phyloP scores from a whole-genome alignment of 768 basidiomycete species.

The Pulveroboletus sp. region DNA sequence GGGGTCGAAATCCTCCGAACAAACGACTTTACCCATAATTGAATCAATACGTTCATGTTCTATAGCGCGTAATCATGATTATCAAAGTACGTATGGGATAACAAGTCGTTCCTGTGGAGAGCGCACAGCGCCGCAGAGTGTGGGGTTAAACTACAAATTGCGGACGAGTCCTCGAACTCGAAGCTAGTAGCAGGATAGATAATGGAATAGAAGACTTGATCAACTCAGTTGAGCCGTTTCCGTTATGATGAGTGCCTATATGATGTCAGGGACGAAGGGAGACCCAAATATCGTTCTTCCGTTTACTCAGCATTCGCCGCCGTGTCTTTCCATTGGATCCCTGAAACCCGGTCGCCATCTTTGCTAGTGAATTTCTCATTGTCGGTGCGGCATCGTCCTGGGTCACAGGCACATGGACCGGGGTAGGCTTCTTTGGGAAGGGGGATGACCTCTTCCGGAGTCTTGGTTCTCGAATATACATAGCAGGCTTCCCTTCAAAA shows the following conservation, averaged over 20 bases:
- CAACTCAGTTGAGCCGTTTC: slow-evolving; percentile 19
- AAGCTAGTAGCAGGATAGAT: slow-evolving; percentile 5
- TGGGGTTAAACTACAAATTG: slow-evolving; percentile 11
- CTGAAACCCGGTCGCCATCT: slow-evolving; percentile 14
- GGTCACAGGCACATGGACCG: slow-evolving; percentile 17
- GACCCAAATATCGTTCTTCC: slow-evolving; percentile 25
- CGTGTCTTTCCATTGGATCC: slow-evolving; percentile 23
- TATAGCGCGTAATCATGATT: slow-evolving; percentile 3
- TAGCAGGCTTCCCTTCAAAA: slow-evolving; percentile 5
- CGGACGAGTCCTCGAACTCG: slow-evolving; percentile 8
- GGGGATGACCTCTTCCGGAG: slow-evolving; percentile 24
- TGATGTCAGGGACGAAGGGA: slow-evolving; percentile 12
- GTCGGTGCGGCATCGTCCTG: slow-evolving; percentile 9
- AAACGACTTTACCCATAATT: not conserved
- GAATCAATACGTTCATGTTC: too few species aligned
- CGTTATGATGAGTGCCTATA: slow-evolving; percentile 9
- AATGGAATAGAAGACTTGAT: slow-evolving; percentile 22
- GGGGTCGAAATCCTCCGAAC: slow-evolving; percentile 8
- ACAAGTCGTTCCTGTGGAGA: slow-evolving; percentile 3
- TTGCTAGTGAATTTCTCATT: slow-evolving; percentile 7
- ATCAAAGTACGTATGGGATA: not conserved
- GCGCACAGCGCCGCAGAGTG: slow-evolving; percentile 17
- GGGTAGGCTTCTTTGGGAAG: slow-evolving; percentile 27
- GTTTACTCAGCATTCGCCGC: slow-evolving; percentile 34
- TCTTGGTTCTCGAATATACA: slow-evolving; percentile 16